Conservation (phyloP, 2,329 filamentous ascomycete species). For the Periconia sp. region DNA sequence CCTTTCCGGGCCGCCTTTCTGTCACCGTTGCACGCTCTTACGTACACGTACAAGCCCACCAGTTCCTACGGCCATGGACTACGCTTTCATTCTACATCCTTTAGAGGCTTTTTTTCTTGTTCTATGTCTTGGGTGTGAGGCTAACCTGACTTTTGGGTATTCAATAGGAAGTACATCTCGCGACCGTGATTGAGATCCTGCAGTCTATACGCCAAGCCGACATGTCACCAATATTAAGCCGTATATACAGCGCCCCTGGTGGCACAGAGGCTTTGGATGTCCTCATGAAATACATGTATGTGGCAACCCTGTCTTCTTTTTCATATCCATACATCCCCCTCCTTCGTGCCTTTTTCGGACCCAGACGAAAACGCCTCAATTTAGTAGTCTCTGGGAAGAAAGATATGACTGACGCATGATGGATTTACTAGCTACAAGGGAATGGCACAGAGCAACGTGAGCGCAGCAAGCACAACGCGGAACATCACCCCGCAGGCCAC, state of each 20-base stretch:
- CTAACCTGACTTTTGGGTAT: slow-evolving; percentile 29
- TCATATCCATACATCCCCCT: not conserved
- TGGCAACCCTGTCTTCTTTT: slow-evolving; percentile 16
- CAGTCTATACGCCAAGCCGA: slow-evolving; percentile 96
- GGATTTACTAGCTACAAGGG: slow-evolving; percentile 75
- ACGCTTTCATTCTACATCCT: slow-evolving; percentile 14
- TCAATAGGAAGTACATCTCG: slow-evolving; percentile 76
- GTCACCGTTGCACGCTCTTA: slow-evolving; percentile 12
- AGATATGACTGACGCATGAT: slow-evolving; percentile 16
- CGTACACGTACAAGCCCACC: slow-evolving; percentile 9
- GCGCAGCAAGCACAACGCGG: slow-evolving; percentile 26
- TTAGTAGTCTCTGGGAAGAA: not conserved
- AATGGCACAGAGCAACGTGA: slow-evolving; percentile 59
- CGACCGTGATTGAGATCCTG: slow-evolving; percentile 87
- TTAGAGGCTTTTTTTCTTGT: slow-evolving; percentile 3
- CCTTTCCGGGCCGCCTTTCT: not conserved
- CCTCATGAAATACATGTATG: slow-evolving; percentile 96
- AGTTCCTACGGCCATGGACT: slow-evolving; percentile 22
- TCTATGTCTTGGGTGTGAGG: slow-evolving; percentile 18
- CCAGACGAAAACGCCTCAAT: too few species aligned
- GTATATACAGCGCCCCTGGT: slow-evolving; percentile 75
- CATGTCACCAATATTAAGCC: slow-evolving; percentile 84
- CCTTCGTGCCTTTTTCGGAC: not conserved
- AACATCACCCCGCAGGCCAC: slow-evolving; percentile 73
- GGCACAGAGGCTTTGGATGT: slow-evolving; percentile 87